Percentiles rank a stretch among this genome's conserved stretches.
Evolutionary conservation across 331 rosid species (phyloP).

Genomic region (Saraca asoca): DNA sequence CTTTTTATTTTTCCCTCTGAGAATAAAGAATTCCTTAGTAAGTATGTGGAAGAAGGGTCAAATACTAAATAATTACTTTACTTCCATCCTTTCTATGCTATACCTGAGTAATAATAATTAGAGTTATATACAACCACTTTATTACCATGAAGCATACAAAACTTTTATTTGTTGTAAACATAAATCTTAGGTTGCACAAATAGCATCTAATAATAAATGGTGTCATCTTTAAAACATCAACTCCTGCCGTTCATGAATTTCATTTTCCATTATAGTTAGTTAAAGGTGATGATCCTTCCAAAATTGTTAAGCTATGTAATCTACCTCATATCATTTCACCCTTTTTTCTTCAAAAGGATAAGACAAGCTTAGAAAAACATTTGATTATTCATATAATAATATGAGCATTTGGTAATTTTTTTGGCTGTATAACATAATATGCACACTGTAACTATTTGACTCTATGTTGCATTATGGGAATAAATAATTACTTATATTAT

Average conservation of each 20-base stretch:
- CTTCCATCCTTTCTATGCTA: not conserved
- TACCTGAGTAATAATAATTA: too few species aligned
- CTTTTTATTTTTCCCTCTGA: too few species aligned
- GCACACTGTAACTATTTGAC: too few species aligned
- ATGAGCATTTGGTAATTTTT: conserved; percentile 20
- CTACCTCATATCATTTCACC: conserved; percentile 3
- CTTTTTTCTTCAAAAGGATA: not conserved
- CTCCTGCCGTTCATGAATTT: conserved; percentile 64
- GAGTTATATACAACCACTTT: not conserved
- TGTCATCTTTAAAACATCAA: conserved; percentile 52
- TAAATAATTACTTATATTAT: too few species aligned
- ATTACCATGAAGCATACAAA: not conserved
- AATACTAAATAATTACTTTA: not conserved
- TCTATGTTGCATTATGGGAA: too few species aligned
- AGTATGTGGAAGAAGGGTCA: not conserved
- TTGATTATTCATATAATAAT: conserved; percentile 2
- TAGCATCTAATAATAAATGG: conserved; percentile 54
- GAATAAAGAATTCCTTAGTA: too few species aligned
- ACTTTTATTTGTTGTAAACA: conserved; percentile 13
- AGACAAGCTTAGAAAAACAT: conserved; percentile 6
- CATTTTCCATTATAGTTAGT: conserved; percentile 56
- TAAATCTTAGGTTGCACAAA: conserved; percentile 1
- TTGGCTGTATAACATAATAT: too few species aligned
- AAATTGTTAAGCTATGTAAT: conserved; percentile 56
- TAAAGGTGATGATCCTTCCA: conserved; percentile 56